A percentile compares a stretch with the other conserved stretches of the same genome.
Evolutionary conservation across 495 filamentous ascomycete genomes (phyloP).

Genomic region (Podospora fimiseda): DNA sequence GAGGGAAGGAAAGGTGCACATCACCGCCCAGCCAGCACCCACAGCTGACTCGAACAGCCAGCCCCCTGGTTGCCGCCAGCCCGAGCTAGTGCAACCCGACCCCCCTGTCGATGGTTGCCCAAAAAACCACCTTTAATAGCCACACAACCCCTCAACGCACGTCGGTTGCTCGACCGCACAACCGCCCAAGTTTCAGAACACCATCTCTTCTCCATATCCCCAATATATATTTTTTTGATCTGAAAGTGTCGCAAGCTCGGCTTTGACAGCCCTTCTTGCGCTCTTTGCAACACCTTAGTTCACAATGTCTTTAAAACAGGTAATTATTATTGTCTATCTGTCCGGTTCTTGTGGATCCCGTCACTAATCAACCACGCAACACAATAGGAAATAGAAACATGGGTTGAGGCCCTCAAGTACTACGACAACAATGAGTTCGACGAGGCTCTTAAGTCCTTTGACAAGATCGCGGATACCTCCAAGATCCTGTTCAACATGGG

Average conservation of each 20-base stretch:
- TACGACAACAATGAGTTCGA: constrained; percentile 98
- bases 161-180: constrained; percentile 14
- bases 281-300: constrained; percentile 14
- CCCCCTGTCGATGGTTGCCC: constrained; percentile 4
- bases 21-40: not conserved
- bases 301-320: constrained; percentile 73
- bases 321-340: constrained; percentile 20
- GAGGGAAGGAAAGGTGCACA: too few species aligned
- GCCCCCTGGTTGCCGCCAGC: constrained; percentile 23
- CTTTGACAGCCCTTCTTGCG: constrained; percentile 14
- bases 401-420: constrained; percentile 83
- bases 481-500: constrained; percentile 99
- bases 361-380: constrained; percentile 16
- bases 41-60: constrained; percentile 24
- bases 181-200: constrained; percentile 20
- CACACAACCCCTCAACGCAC: constrained; percentile 24
- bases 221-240: not conserved
- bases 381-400: constrained; percentile 92
- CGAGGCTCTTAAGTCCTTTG: constrained; percentile 72
- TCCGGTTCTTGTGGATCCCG: not conserved
- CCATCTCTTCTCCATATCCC: not conserved
- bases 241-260: constrained; percentile 9
- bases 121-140: constrained; percentile 11
- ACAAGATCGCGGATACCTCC: constrained; percentile 85
- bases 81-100: constrained; percentile 12